Evolutionary conservation across 2,329 filamentous ascomycete species (phyloP).

Genomic region (Paraphoma sp.): DNA sequence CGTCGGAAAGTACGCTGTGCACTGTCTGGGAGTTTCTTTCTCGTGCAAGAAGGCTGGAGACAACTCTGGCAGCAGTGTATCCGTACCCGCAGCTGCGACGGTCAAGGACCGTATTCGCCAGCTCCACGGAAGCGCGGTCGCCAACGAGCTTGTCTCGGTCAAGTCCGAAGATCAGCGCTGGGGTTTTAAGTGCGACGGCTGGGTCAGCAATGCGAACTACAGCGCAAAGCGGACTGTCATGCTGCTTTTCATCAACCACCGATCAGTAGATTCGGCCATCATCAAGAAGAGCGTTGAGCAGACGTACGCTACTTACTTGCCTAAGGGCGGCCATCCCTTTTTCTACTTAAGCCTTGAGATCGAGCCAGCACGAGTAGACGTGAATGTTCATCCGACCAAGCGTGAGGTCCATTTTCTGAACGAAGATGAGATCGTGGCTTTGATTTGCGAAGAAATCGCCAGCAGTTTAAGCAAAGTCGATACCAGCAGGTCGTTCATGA

Average conservation of each 20-base stretch:
- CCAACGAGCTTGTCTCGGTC: slow-evolving; percentile 86
- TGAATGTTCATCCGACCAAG: slow-evolving; percentile 98
- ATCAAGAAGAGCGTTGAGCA: slow-evolving; percentile 93
- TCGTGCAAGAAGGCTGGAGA: slow-evolving; percentile 97
- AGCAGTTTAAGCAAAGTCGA: slow-evolving; percentile 84
- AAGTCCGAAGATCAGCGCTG: slow-evolving; percentile 74
- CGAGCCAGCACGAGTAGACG: slow-evolving; percentile 89
- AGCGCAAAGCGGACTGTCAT: slow-evolving; percentile 87
- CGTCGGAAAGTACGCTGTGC: slow-evolving; percentile 90
- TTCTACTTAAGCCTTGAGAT: slow-evolving; percentile 92
- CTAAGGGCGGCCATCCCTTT: slow-evolving; percentile 94
- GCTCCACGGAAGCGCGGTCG: slow-evolving; percentile 82
- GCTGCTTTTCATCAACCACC: slow-evolving; percentile 94
- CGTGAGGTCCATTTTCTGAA: slow-evolving; percentile 96
- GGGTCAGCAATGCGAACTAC: slow-evolving; percentile 93
- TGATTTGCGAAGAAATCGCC: slow-evolving; percentile 81
- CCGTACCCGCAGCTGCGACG: slow-evolving; percentile 75
- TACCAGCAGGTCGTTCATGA: slow-evolving; percentile 91
- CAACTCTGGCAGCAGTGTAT: slow-evolving; percentile 74
- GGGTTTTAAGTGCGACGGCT: slow-evolving; percentile 82
- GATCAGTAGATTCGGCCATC: slow-evolving; percentile 85
- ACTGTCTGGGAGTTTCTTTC: slow-evolving; percentile 90
- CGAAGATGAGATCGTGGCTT: slow-evolving; percentile 92
- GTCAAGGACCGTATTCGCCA: slow-evolving; percentile 86
- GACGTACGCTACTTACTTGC: slow-evolving; percentile 84